phyloP scores from a whole-genome alignment of 2,329 filamentous ascomycete species.

The Fusarium citri region DNA sequence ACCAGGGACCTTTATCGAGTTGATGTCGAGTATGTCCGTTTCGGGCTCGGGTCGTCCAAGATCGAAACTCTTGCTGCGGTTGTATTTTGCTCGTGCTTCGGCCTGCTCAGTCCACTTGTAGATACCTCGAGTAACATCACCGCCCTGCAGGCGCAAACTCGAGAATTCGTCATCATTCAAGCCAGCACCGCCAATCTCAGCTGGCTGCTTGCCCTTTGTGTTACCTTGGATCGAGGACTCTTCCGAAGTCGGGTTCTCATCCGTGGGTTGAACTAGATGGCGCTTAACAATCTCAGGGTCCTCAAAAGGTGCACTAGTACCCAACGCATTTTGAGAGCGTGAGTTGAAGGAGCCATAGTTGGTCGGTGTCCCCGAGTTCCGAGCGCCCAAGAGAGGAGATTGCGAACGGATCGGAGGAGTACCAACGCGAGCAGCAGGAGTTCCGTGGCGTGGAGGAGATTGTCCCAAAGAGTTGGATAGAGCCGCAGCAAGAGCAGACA shows the following conservation, averaged over 20 bases:
- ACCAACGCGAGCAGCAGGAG: slow-evolving; percentile 64
- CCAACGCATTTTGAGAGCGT: slow-evolving; percentile 65
- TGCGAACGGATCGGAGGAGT: slow-evolving; percentile 64
- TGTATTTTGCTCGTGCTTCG: slow-evolving; percentile 74
- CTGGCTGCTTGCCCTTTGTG: slow-evolving; percentile 66
- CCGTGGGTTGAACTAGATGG: slow-evolving; percentile 81
- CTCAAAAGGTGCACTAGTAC: slow-evolving; percentile 72
- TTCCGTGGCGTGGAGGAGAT: slow-evolving; percentile 77
- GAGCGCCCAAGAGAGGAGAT: slow-evolving; percentile 55
- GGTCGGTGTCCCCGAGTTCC: slow-evolving; percentile 66
- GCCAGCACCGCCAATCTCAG: slow-evolving; percentile 52
- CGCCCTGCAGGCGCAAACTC: slow-evolving; percentile 90
- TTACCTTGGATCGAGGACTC: slow-evolving; percentile 58
- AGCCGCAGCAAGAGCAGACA: slow-evolving; percentile 90
- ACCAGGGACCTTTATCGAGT: slow-evolving; percentile 90
- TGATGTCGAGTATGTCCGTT: slow-evolving; percentile 84
- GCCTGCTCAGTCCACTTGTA: slow-evolving; percentile 97
- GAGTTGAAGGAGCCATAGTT: slow-evolving; percentile 90
- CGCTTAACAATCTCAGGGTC: slow-evolving; percentile 92
- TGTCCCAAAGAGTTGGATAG: slow-evolving; percentile 79
- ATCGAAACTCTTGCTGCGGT: slow-evolving; percentile 90
- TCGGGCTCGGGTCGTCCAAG: slow-evolving; percentile 81
- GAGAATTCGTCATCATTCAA: slow-evolving; percentile 85
- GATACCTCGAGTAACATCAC: slow-evolving; percentile 93
- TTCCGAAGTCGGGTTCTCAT: slow-evolving; percentile 60